phyloP scores from a whole-genome alignment of 1,284 basidiomycete species.

The Hymenochaete sp. region DNA sequence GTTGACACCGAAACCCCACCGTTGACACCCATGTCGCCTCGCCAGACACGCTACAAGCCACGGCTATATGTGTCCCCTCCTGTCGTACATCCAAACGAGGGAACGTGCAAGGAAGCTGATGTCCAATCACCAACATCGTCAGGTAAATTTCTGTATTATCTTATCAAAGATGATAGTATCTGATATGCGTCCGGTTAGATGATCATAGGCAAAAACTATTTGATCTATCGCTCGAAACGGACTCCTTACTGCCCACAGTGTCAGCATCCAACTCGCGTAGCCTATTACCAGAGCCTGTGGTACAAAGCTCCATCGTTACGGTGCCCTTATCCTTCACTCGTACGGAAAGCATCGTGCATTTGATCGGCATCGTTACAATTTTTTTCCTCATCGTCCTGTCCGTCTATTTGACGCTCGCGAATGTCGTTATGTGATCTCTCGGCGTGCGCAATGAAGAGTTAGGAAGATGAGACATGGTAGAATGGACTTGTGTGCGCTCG shows the following conservation, averaged over 20 bases:
- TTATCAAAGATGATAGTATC: too few relatives aligned
- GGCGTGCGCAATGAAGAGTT: too few relatives aligned
- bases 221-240: constrained; percentile 8
- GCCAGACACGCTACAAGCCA: neutral
- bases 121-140: too few relatives aligned
- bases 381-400: constrained; percentile 10
- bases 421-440: constrained; percentile 10
- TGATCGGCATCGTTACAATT: constrained; percentile 1
- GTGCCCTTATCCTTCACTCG: constrained; percentile 5
- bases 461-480: too few relatives aligned
- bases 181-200: too few relatives aligned
- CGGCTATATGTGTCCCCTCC: constrained; percentile 3
- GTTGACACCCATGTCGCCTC: constrained; percentile 1
- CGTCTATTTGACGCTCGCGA: constrained; percentile 14
- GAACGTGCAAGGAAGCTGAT: too few relatives aligned
- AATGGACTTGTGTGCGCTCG: too few relatives aligned
- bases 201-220: too few relatives aligned
- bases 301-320: neutral
- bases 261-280: neutral
- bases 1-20: too few relatives aligned
- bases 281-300: constrained; percentile 1
- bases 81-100: too few relatives aligned
- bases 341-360: constrained; percentile 6
- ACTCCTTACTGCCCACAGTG: neutral
- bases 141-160: too few relatives aligned